phyloP scores from a whole-genome alignment of 495 filamentous ascomycete species.

The Penicillium desertorum region DNA sequence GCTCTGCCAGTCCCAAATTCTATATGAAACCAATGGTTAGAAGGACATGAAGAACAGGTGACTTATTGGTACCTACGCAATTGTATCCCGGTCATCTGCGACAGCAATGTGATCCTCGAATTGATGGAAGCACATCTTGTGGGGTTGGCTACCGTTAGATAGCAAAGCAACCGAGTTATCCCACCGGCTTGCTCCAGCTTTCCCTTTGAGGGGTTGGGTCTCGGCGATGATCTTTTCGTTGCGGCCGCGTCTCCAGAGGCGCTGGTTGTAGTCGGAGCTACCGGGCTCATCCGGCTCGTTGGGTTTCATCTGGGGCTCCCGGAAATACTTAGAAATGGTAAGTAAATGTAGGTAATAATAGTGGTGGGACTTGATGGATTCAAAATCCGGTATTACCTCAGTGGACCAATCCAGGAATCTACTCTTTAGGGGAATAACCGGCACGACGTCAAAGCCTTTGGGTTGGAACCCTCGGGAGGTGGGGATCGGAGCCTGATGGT shows the following conservation, averaged over 20 bases:
- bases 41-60: neutral
- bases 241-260: constrained; percentile 86
- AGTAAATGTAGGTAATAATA: constrained; percentile 30
- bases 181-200: constrained; percentile 82
- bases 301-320: constrained; percentile 97
- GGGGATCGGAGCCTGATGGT: constrained; percentile 74
- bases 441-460: constrained; percentile 53
- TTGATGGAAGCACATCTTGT: constrained; percentile 94
- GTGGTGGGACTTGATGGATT: constrained; percentile 10
- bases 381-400: constrained; percentile 55
- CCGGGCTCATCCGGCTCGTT: constrained; percentile 95
- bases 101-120: constrained; percentile 94
- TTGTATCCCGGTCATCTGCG: constrained; percentile 86
- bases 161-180: constrained; percentile 73
- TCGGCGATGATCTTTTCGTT: constrained; percentile 90
- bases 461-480: constrained; percentile 69
- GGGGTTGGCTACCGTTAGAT: constrained; percentile 82
- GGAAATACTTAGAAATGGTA: constrained; percentile 69
- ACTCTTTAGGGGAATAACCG: constrained; percentile 71
- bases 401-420: constrained; percentile 93
- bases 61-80: constrained; percentile 52
- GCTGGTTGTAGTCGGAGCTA: constrained; percentile 93
- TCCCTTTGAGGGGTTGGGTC: constrained; percentile 88
- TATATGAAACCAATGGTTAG: constrained; percentile 37
- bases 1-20: constrained; percentile 90